A percentile compares a stretch with the other conserved stretches of the same genome.
Evolutionary conservation across 805 yeast genomes (phyloP).

Genomic region (Wickerhamiella azymoides): DNA sequence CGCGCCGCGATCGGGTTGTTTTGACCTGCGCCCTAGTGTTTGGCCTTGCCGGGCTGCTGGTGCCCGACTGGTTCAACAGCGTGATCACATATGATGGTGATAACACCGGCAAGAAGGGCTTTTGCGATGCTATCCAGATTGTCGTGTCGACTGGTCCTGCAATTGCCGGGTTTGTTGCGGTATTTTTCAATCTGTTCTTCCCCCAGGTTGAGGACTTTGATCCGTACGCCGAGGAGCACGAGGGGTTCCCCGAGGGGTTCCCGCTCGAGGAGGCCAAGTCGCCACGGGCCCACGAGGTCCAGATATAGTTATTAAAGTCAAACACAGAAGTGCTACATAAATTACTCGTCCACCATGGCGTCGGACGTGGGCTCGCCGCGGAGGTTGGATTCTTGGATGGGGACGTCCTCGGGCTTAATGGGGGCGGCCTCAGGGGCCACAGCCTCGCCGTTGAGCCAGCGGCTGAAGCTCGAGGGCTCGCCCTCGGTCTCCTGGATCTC

Average conservation of each 20-base stretch:
- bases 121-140: slow-evolving; percentile 51
- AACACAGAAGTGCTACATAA: neutral
- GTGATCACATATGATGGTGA: slow-evolving; percentile 53
- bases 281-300: too few relatives aligned
- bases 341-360: neutral
- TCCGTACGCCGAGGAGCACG: neutral
- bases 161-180: slow-evolving; percentile 49
- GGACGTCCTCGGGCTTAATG: neutral
- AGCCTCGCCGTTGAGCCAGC: neutral
- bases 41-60: slow-evolving; percentile 55
- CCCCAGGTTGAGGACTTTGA: slow-evolving; percentile 35
- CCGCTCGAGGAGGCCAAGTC: too few relatives aligned
- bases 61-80: slow-evolving; percentile 47
- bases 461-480: neutral
- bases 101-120: slow-evolving; percentile 43
- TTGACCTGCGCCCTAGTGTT: slow-evolving; percentile 50
- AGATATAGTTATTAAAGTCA: too few relatives aligned
- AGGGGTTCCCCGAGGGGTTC: too few relatives aligned
- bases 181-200: slow-evolving; percentile 43
- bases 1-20: slow-evolving; percentile 62
- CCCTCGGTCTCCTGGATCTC: neutral
- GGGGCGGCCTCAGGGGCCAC: neutral
- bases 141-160: slow-evolving; percentile 67
- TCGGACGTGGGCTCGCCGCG: slow-evolving; percentile 3
- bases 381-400: slow-evolving; percentile 1